These are phyloP conservation scores for Apophysomyces sp. DNA, from an alignment of 371 early-diverging fungal genomes.

Conservation along the genomic window DNA sequence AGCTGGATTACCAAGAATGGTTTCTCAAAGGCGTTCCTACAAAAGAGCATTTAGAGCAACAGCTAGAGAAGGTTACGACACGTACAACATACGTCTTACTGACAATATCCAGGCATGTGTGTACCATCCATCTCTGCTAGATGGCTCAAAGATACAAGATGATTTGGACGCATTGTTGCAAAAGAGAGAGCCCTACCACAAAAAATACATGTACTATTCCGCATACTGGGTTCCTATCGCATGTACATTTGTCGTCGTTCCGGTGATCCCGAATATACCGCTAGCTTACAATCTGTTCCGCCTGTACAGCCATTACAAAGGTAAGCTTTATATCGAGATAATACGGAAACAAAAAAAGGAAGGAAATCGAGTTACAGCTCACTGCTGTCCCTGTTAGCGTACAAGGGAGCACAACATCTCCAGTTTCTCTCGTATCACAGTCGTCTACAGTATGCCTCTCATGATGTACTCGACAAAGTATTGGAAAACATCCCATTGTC, in stretches of 20 bases:
- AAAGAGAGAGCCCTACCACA: conserved; percentile 65
- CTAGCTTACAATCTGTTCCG: conserved; percentile 82
- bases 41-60: conserved; percentile 43
- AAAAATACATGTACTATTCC: conserved; percentile 69
- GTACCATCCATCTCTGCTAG: conserved; percentile 43
- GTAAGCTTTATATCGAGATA: conserved; percentile 18
- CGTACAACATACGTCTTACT: background rate
- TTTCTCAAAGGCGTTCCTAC: conserved; percentile 76
- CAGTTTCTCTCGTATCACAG: conserved; percentile 30
- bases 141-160: conserved; percentile 26
- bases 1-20: conserved; percentile 74
- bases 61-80: conserved; percentile 40
- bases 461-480: conserved; percentile 30
- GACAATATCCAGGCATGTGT: conserved; percentile 37
- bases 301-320: conserved; percentile 79
- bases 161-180: conserved; percentile 52
- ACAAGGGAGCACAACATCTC: conserved; percentile 64
- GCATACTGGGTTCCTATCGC: conserved; percentile 72
- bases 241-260: conserved; percentile 71
- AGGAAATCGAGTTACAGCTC: background rate
- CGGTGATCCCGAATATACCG: conserved; percentile 81
- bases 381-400: conserved; percentile 37
- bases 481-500: conserved; percentile 8
- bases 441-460: conserved; percentile 20
- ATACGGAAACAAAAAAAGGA: background rate